A percentile compares a stretch with the other conserved stretches of the same genome.
Evolutionary conservation across 2,329 filamentous ascomycete genomes (phyloP).

Genomic region (Cordyceps tenuipes): DNA sequence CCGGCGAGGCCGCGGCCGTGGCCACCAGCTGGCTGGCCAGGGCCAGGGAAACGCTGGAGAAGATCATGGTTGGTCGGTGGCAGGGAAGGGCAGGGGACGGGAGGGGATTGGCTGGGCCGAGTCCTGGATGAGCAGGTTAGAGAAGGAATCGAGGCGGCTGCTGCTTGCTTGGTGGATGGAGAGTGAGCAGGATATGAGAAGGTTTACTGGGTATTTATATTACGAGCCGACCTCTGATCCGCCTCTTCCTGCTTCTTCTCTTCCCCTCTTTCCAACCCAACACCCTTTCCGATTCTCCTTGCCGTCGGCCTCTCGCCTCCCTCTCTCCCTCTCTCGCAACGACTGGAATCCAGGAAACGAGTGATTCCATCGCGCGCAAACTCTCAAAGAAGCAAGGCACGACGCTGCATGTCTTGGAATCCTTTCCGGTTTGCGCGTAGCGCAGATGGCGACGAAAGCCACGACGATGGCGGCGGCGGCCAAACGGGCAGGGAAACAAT

Average conservation of each 20-base stretch:
- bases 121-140: background rate
- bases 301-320: background rate
- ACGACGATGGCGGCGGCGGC: background rate
- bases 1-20: background rate
- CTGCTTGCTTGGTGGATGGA: background rate
- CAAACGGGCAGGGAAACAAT: too few species aligned
- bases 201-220: conserved; percentile 4
- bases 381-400: background rate
- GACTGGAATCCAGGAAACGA: background rate
- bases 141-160: background rate
- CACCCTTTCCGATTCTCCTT: background rate
- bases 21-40: conserved; percentile 8
- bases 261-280: too few species aligned
- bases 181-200: conserved; percentile 8
- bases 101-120: too few species aligned
- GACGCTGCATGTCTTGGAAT: conserved; percentile 6
- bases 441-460: conserved; percentile 9
- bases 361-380: background rate
- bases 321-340: background rate
- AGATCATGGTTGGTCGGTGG: conserved; percentile 1
- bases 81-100: too few species aligned
- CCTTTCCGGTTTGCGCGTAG: background rate
- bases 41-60: background rate
- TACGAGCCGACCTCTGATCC: background rate
- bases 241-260: background rate